Evolutionary conservation across 2,329 filamentous ascomycete species (phyloP), one percentile per base, ranked within the genome.

Genomic region (Atkinsonella hypoxylon): DNA sequence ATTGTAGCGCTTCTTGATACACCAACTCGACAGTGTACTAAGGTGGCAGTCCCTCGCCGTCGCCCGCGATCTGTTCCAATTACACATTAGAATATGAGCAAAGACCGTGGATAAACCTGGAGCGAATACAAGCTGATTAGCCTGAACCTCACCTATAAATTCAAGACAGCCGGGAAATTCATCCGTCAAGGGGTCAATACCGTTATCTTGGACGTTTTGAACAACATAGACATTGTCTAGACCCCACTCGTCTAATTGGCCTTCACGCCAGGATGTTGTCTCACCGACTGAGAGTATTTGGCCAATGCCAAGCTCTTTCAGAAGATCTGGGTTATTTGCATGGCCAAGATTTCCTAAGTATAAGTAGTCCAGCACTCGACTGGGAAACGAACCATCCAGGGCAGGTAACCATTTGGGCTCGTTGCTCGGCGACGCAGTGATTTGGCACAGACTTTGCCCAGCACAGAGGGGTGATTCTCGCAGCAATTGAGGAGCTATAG

Each of bases 1-100:
- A 98, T 96, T 1, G 91, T 98, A 12, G 93, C 93, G 55, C 89
- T 95, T 48, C 93, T 81, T 47, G 90, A 96, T 50, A 98, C 93
- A 45, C 93, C 93, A 8, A 98, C 93, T 17, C 93, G 85, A 65
- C 93, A 98, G 65, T 98, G 93, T 15, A 98, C 93, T 51, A 98
- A 76, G 0, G 93, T 97, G 22, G 91, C 89, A 4, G 81, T 87
- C 31, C 85, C 84, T 42, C 86, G 85, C 38, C 70, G 70, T 62
- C 85, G 87, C 36, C 91, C 90, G 58, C 82, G 81, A 58, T 89
- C 93, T 96, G 59, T 50, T 44, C 13, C 39, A 39, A 9, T 26
- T 7, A 45, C n/a, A 42, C 17, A 22, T 46, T 55, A 53, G 52
- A 22, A 2, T 26, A 17, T 20, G 39, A 34, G 26, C 26, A 42